Evolutionary conservation across 2,329 filamentous ascomycete species (phyloP), one percentile per base, ranked within the genome.

Genomic region (Nemania bipapillata): DNA sequence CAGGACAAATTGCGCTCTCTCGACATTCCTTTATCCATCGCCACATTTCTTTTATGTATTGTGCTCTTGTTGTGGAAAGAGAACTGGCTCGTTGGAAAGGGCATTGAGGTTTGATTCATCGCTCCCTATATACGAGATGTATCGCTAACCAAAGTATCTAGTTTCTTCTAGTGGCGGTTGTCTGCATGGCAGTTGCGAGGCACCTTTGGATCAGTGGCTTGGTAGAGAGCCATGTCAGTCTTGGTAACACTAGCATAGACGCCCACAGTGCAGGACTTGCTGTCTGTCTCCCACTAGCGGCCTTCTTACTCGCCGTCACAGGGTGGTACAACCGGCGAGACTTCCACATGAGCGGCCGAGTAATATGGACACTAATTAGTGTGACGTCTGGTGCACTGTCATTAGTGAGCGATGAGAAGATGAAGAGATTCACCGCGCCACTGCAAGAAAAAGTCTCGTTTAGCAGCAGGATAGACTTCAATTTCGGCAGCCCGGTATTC

Each of bases 51-150:
- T 2, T 11, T 72, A 49, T 72, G 68, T 32, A 37, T 69, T 22
- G 49, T 58, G 3, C 47, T 72, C 40, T 40, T 72, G n/a, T 22
- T 72, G 26, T 69, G 65, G 56, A 63, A 59, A 42, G 70, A 72
- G 49, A 72, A 71, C 52, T 71, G 63, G 69, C 40, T 72, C 9
- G 68, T 71, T 42, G 69, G 63, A 22, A 72, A 71, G 30, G 70
- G 69, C 3, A 67, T 71, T 37, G 52, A 67, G 65, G 70, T 72
- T 69, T 15, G 65, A 47, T 20, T 20, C 5, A 1, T 47, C 42
- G 24, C n/a, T 4, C 11, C 3, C 12, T n/a, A 22, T n/a, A 15
- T 9, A 3, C 5, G 40, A 17, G 12, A 26, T 22, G 35, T 47
- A 53, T 57, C 6, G 20, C 61, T 72, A 20, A 71, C 69, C 30